Base-by-base conservation (phyloP, 768 basidiomycete genomes). In the Termitomyces sp. region DNA sequence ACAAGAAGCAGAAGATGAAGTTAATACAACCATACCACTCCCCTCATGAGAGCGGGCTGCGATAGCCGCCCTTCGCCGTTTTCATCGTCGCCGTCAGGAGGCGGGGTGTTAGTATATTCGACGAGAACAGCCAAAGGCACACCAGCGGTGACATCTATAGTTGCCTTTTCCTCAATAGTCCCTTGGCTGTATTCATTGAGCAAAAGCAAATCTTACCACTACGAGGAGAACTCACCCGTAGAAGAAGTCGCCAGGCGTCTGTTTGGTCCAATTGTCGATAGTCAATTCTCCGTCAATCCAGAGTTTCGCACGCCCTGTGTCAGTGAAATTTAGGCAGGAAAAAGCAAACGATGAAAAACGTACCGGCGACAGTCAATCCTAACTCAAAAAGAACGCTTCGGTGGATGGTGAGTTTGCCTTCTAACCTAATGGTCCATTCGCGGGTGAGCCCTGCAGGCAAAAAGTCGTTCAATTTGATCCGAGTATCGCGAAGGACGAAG, bases 201-300 rank as follows among this genome's bases (percentile, higher is more conserved):
- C 39, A 37, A 22, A 29, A 12, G 15, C 31, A 50, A 31, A 15
- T 12, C 45, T 1, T 39, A 12, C 5, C 26, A 26, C 37, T 18
- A 12, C 8, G 16, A 22, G 8, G 16, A 13, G n/a, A 29, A 49
- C 64, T 50, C 58, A 81, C 79, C 83, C 84, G 61, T 87, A 87
- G 70, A 86, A 87, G 72, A 86, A 84, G 60, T 87, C 86, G 0
- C 87, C 85, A 0, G 81, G 81, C 2, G 77, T 76, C 68, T 88
- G 86, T 61, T 81, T 81, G 9, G 82, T 85, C 80, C 86, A 87
- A 65, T 89, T 88, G 65, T 90, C 87, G 47, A 90, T 82, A 18
- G 79, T 73, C 54, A 87, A 66, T 62, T 81, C 67, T 10, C 78
- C 82, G 48, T 87, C 65, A 29, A 90, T 68, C 72, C 77, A 90